Evolutionary conservation across 305 asterid genomes (phyloP), one percentile per base, ranked within the genome.

Genomic region (Fraxinus ornus): DNA sequence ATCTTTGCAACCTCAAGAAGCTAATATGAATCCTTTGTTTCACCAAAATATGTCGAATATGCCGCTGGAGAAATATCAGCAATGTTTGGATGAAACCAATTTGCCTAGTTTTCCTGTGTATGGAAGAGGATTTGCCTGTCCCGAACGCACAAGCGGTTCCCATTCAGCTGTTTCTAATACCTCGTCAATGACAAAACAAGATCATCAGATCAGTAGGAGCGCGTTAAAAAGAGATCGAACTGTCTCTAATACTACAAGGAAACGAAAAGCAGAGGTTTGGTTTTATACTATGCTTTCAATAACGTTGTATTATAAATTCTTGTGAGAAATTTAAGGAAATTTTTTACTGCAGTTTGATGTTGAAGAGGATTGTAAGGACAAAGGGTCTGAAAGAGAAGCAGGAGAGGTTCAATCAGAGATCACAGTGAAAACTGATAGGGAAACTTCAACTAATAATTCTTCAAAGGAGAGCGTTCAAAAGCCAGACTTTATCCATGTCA

Each of bases 401-500:
- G 90, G 86, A 49, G 93, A 91, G 76, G 90, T 82, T 41, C 82
- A 89, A 49, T 90, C 95, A n/a, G 91, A 88, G 49, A 80, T 92
- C 30, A 90, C 88, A 0, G 86, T 84, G 15, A 93, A 91, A 84
- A 80, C 87, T 2, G 91, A 88, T 41, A 80, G 82, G 64, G 92
- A 86, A 79, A 86, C 78, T 55, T 88, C 92, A 36, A 82, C 84
- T 4, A 87, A 84, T 71, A 86, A 62, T 33, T 76, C 80, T 33
- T 90, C 93, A 4, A 88, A 89, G 78, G 84, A 84, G 70, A 89
- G 84, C 80, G 87, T 80, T 75, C 85, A 85, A 33, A 92, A 87
- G 83, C 82, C 91, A 5, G 94, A 94, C 73, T 94, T 85, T 33
- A 91, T 94, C 83, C 98, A 94, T 80, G 98, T 94, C 81, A 76